Base-by-base conservation (phyloP, 768 basidiomycete species). In the Suillus variegatus region DNA sequence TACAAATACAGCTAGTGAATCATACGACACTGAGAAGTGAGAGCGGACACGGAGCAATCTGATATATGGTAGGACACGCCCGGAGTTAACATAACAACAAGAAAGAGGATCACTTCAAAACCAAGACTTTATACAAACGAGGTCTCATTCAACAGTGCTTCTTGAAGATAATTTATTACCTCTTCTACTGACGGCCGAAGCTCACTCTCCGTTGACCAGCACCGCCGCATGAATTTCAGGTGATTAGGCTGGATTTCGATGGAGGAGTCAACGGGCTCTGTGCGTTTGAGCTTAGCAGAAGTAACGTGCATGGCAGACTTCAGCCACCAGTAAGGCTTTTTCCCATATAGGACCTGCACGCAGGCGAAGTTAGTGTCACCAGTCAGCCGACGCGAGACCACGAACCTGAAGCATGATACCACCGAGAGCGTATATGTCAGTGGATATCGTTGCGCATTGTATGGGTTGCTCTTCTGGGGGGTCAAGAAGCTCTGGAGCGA, bases 311-410 rank as follows among this genome's bases (percentile, higher is more conserved):
- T 65, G 18, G 74, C 68, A 1, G 68, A 65, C 25, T 64, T 75
- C 62, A 71, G 66, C 54, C 72, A 66, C 58, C 72, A 51, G 55
- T 69, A 74, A 2, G 74, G 73, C 4, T 72, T 41, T 55, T 67
- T 71, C 40, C 68, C 66, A 2, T 68, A 73, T 47, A 76, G 65
- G 6, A 74, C 69, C 83, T 79, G 60, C 14, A 44, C 18, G 41
- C 43, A 10, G 22, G 40, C 35, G 2, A 32, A 20, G 18, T 43
- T 20, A 22, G 12, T 40, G 25, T n/a, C 16, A 54, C 36, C 20
- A 22, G n/a, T 35, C 35, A 32, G 47, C 10, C 14, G 62, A 63
- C 36, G 4, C 44, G 16, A 51, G 13, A 47, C 61, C 32, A 25
- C 22, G 49, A 12, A 69, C 72, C 61, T 71, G 68, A 7, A 73